Evolutionary conservation across 78 protist genomes (phyloP).

Genomic region (Polysphondylium violaceum): DNA sequence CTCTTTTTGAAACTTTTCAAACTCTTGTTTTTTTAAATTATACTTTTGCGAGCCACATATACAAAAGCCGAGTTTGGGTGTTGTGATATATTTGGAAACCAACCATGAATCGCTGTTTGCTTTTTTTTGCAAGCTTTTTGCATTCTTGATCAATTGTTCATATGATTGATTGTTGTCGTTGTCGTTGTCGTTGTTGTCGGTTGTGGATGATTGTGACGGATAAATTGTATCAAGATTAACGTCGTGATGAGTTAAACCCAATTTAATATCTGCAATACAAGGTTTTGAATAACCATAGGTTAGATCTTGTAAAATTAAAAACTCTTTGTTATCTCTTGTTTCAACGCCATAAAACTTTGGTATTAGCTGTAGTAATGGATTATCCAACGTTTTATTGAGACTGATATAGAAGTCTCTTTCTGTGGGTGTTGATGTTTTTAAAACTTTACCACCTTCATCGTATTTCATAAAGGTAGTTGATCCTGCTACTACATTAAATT

Average conservation of each 20-base stretch:
- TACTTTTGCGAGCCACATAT: constrained; percentile 56
- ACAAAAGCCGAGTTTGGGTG: constrained; percentile 68
- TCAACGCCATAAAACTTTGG: constrained; percentile 28
- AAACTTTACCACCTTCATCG: constrained; percentile 41
- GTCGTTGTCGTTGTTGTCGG: not conserved
- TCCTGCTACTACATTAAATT: constrained; percentile 66
- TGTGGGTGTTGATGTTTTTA: constrained; percentile 11
- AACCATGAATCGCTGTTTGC: constrained; percentile 18
- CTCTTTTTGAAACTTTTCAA: constrained; percentile 40
- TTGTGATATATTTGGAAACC: constrained; percentile 53
- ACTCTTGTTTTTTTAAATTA: not conserved
- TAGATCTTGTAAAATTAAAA: constrained; percentile 45
- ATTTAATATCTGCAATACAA: constrained; percentile 56
- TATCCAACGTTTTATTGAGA: not conserved
- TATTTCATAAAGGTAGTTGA: constrained; percentile 53
- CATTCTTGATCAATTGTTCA: not conserved
- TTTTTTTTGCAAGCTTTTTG: not conserved
- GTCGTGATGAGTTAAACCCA: constrained; percentile 67
- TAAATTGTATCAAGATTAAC: constrained; percentile 8
- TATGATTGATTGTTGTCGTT: not conserved
- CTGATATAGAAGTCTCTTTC: constrained; percentile 49
- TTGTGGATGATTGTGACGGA: not conserved
- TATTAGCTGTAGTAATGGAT: constrained; percentile 6
- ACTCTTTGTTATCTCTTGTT: not conserved
- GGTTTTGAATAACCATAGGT: constrained; percentile 55